Conservation (phyloP, 257 asterid genomes). For the Lycium ferocissimum region DNA sequence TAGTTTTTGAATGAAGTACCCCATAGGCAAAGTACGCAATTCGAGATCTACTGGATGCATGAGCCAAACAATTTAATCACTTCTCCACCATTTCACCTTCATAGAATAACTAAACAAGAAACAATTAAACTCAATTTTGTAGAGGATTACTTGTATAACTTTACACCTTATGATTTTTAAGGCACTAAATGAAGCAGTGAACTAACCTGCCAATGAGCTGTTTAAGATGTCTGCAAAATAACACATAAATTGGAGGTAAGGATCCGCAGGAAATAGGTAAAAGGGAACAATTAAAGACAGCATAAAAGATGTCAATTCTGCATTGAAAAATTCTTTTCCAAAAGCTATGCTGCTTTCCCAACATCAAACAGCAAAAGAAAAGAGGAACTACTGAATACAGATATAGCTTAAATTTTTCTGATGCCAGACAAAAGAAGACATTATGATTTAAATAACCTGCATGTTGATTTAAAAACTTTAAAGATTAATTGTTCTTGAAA, state of each 20-base stretch:
- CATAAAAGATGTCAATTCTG: conserved; percentile 10
- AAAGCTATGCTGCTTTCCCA: neutral
- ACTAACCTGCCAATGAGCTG: conserved; percentile 45
- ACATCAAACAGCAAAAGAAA: conserved; percentile 1
- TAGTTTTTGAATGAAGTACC: too few species aligned
- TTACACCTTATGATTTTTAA: neutral
- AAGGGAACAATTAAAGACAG: neutral
- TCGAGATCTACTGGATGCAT: neutral
- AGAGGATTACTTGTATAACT: neutral
- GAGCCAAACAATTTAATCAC: neutral
- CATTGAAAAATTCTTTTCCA: neutral
- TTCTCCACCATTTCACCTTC: neutral
- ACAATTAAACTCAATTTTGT: neutral
- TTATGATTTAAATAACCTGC: neutral
- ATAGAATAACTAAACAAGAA: neutral
- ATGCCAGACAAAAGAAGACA: neutral
- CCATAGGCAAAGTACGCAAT: neutral
- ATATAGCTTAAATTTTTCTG: neutral
- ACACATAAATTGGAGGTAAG: conserved; percentile 22
- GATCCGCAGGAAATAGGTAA: neutral
- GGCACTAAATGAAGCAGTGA: conserved; percentile 1
- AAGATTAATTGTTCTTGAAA: neutral
- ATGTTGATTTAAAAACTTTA: neutral
- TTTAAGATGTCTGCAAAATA: conserved; percentile 40
- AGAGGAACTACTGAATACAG: neutral